These are phyloP conservation scores for Entoloma clypeatum DNA, from an alignment of 1,284 basidiomycete genomes.

Conservation along the genomic window DNA sequence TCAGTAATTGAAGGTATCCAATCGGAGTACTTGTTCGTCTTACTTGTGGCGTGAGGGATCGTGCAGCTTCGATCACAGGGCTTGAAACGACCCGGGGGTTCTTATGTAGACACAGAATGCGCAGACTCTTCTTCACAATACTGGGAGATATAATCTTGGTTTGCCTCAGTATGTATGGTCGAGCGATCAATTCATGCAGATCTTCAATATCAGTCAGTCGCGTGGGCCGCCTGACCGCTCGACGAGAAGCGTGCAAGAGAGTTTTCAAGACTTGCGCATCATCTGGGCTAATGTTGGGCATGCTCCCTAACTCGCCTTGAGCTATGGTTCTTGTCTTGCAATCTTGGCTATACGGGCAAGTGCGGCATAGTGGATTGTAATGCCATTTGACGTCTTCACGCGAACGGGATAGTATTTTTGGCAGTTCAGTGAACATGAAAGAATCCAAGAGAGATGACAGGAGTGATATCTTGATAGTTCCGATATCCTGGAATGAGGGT, in stretches of 20 bases:
- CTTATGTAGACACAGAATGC: slow-evolving; percentile 39
- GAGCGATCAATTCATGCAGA: slow-evolving; percentile 33
- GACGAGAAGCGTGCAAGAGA: slow-evolving; percentile 30
- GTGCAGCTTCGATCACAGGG: slow-evolving; percentile 38
- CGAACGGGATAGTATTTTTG: slow-evolving; percentile 32
- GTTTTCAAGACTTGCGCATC: slow-evolving; percentile 36
- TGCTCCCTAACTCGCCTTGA: slow-evolving; percentile 37
- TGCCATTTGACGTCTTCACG: slow-evolving; percentile 40
- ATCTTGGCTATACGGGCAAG: slow-evolving; percentile 37
- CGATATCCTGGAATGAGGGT: slow-evolving; percentile 30
- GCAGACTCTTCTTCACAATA: slow-evolving; percentile 39
- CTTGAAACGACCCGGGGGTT: slow-evolving; percentile 23
- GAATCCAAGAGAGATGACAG: slow-evolving; percentile 36
- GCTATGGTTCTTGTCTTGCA: slow-evolving; percentile 34
- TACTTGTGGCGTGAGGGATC: slow-evolving; percentile 20
- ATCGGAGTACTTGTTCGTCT: too few species aligned
- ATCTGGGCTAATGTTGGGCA: slow-evolving; percentile 42
- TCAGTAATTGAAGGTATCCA: too few species aligned
- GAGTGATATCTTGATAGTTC: slow-evolving; percentile 33
- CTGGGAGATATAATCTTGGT: slow-evolving; percentile 40
- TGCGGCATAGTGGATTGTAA: slow-evolving; percentile 42
- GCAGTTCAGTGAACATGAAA: slow-evolving; percentile 39
- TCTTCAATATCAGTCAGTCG: slow-evolving; percentile 40
- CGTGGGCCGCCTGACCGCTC: slow-evolving; percentile 9
- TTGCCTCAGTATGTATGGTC: slow-evolving; percentile 32